Base-by-base conservation (phyloP, 2,329 filamentous ascomycete genomes). In the Cercospora nicotianae region DNA sequence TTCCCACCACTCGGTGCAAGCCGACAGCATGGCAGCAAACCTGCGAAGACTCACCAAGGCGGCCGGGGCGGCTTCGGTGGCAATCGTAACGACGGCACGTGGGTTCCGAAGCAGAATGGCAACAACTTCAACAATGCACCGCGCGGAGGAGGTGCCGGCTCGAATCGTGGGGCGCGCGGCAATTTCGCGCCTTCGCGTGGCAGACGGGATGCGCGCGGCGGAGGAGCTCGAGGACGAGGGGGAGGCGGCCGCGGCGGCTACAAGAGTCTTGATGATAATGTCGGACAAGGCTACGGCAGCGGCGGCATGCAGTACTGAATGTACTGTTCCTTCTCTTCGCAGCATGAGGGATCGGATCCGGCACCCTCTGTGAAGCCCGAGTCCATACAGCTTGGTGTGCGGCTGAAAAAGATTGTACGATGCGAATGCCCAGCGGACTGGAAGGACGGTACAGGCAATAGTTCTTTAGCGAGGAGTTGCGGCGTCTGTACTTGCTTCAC, bases 191-290 rank as follows among this genome's bases (percentile, higher is more conserved):
- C 51, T 39, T 57, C 55, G 39, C 63, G 58, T 18, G 55, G 82
- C 85, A 10, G 81, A 85, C 62, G 80, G 51, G 73, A 75, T 18
- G 62, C 53, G 16, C 42, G 70, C 30, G 63, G 69, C 16, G 63
- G 71, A 8, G 69, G 71, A 8, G 66, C 72, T 18, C 69, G 73
- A 10, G 70, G 70, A 16, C 70, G 76, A 23, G 75, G 77, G 28
- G 76, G 77, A 18, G 73, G 76, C 16, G 68, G 72, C 16, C 68
- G 77, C 58, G 73, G 73, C 8, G 77, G 78, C 42, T 83, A 83
- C 70, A 74, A 77, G 60, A 82, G 80, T 68, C 74, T 84, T 28
- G 82, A 84, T 67, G 81, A 83, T 71, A 79, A 80, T 39, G 72
- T 75, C 28, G 77, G 74, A 16, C 73, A 75, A 59, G 74, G 75